Evolutionary conservation across 163 green algal species (phyloP).

Genomic region (Coccomyxa subellipsoidea): DNA sequence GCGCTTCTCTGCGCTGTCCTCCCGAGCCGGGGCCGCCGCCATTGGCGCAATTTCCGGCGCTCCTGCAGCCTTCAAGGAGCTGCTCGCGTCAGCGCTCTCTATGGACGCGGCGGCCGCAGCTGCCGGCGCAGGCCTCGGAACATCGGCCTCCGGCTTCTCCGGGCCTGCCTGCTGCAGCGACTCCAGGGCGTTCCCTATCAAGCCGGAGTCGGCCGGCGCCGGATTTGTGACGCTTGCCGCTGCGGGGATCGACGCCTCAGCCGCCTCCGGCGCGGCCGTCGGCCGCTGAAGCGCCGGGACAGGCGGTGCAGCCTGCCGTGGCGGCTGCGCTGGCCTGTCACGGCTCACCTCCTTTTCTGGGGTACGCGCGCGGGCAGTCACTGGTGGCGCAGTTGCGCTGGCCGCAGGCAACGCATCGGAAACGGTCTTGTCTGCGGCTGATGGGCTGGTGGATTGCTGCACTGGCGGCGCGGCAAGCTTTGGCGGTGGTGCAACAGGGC

Average conservation of each 20-base stretch:
- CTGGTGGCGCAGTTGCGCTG: background rate
- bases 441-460: background rate
- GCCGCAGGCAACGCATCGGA: background rate
- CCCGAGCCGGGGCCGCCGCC: too few species aligned
- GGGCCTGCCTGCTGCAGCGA: background rate
- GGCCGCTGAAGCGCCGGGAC: background rate
- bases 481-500: background rate
- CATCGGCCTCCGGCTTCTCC: background rate
- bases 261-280: too few species aligned
- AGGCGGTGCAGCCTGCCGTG: background rate
- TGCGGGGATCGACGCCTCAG: background rate
- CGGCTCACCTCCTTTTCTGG: background rate
- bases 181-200: background rate
- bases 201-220: background rate
- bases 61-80: background rate
- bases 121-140: background rate
- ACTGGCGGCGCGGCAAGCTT: background rate
- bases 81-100: background rate
- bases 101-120: background rate
- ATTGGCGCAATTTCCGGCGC: background rate
- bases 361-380: background rate
- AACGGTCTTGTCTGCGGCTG: background rate
- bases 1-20: too few species aligned
- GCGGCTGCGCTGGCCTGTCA: background rate
- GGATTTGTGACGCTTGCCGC: background rate